A percentile compares a stretch with the other conserved stretches of the same genome.
phyloP scores from a whole-genome alignment of 2,329 filamentous ascomycete species.

The Mycogone perniciosa region DNA sequence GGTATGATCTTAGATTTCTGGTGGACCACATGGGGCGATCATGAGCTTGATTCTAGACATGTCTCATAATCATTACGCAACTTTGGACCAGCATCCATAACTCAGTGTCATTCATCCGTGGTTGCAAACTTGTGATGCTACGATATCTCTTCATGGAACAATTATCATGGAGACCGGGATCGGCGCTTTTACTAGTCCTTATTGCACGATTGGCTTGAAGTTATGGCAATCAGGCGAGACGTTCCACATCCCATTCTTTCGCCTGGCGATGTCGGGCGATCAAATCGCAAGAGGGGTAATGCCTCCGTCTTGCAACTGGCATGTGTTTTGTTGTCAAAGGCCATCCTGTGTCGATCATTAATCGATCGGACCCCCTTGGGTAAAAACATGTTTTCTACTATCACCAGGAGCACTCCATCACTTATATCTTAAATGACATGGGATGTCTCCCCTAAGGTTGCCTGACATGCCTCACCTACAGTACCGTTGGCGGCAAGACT shows the following conservation, averaged over 20 bases:
- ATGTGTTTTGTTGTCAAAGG: constrained; percentile 16
- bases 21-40: too few relatives aligned
- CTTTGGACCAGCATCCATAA: constrained; percentile 7
- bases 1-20: neutral
- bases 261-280: constrained; percentile 13
- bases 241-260: constrained; percentile 20
- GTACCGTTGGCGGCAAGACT: too few relatives aligned
- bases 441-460: too few relatives aligned
- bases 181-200: constrained; percentile 7
- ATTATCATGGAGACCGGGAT: constrained; percentile 12
- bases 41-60: constrained; percentile 16
- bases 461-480: too few relatives aligned
- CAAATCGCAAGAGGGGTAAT: constrained; percentile 1
- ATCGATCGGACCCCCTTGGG: constrained; percentile 10
- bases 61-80: constrained; percentile 14
- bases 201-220: neutral
- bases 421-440: too few relatives aligned
- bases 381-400: neutral
- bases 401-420: too few relatives aligned
- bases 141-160: neutral
- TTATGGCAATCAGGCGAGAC: constrained; percentile 6
- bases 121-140: neutral
- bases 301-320: constrained; percentile 15
- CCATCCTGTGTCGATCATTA: constrained; percentile 11
- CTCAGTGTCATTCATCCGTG: neutral